phyloP scores from a whole-genome alignment of 2,329 filamentous ascomycete genomes.

The Colletotrichum shisoi region DNA sequence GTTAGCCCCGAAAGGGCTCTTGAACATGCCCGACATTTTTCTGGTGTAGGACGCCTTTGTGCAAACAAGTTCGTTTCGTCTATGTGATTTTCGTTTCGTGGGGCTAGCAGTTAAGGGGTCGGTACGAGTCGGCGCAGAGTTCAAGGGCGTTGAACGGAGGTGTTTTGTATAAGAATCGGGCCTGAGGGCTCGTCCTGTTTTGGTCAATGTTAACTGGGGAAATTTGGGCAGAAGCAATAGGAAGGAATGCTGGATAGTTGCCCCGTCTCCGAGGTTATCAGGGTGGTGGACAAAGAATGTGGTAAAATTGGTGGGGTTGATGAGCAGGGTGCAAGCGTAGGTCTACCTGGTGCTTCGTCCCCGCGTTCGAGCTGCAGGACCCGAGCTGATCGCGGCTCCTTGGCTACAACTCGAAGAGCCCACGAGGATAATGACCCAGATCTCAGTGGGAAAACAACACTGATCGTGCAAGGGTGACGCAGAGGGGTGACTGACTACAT shows the following conservation, averaged over 20 bases:
- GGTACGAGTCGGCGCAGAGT: constrained; percentile 74
- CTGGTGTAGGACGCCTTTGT: constrained; percentile 42
- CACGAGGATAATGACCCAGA: constrained; percentile 13
- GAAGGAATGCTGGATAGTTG: constrained; percentile 28
- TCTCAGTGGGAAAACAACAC: not conserved
- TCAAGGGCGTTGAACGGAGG: constrained; percentile 71
- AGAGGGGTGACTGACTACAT: constrained; percentile 27
- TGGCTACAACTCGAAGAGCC: constrained; percentile 6
- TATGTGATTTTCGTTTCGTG: not conserved
- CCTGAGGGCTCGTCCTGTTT: constrained; percentile 66
- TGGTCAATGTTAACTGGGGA: constrained; percentile 64
- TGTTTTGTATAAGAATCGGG: constrained; percentile 63
- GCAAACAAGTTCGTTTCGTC: constrained; percentile 3
- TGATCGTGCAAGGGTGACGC: constrained; percentile 13
- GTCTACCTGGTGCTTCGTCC: constrained; percentile 19
- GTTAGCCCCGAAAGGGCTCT: constrained; percentile 72
- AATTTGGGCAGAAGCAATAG: constrained; percentile 43
- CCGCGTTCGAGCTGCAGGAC: constrained; percentile 22
- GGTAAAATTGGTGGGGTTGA: constrained; percentile 35
- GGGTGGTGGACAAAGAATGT: constrained; percentile 37
- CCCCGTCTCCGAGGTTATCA: constrained; percentile 25
- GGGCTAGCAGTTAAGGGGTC: constrained; percentile 42
- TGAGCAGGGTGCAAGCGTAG: constrained; percentile 20
- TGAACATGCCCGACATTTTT: constrained; percentile 79
- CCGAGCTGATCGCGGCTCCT: constrained; percentile 6